A percentile compares a stretch with the other conserved stretches of the same genome.
Conservation (phyloP, 768 basidiomycete species). For the Phylloporus arenicola region DNA sequence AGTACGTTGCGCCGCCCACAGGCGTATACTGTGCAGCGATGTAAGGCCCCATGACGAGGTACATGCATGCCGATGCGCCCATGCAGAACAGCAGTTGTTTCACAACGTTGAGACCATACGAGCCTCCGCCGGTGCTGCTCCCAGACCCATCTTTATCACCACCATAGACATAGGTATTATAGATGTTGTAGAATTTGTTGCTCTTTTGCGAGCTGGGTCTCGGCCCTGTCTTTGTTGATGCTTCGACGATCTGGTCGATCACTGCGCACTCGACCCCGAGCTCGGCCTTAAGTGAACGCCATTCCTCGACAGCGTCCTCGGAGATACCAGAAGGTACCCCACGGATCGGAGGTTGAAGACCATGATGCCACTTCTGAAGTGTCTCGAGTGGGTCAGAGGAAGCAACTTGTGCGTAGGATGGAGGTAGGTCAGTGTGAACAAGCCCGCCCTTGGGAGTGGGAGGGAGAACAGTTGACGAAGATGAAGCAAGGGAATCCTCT, state of each 20-base stretch:
- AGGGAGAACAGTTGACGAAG: constrained; percentile 67
- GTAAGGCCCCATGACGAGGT: constrained; percentile 58
- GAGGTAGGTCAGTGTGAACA: constrained; percentile 52
- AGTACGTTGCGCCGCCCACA: constrained; percentile 64
- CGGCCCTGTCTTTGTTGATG: constrained; percentile 30
- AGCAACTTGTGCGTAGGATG: constrained; percentile 63
- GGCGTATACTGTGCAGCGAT: constrained; percentile 49
- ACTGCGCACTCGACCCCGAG: constrained; percentile 72
- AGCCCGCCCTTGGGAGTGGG: constrained; percentile 57
- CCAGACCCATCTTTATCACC: constrained; percentile 35
- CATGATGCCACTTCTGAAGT: constrained; percentile 68
- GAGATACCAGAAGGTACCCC: constrained; percentile 51
- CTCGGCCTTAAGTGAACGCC: constrained; percentile 75
- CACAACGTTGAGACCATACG: constrained; percentile 32
- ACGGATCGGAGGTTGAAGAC: constrained; percentile 43
- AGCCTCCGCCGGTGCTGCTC: constrained; percentile 10
- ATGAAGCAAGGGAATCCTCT: constrained; percentile 61
- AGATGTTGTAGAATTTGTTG: constrained; percentile 77
- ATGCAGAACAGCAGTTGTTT: constrained; percentile 53
- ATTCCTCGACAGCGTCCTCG: constrained; percentile 64
- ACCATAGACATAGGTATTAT: constrained; percentile 65
- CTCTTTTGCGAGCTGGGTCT: constrained; percentile 36
- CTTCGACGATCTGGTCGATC: constrained; percentile 63
- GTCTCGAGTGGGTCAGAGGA: constrained; percentile 49
- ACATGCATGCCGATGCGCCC: constrained; percentile 56